phyloP scores from a whole-genome alignment of 73 alveolate genomes.

The Uronychia binucleata region DNA sequence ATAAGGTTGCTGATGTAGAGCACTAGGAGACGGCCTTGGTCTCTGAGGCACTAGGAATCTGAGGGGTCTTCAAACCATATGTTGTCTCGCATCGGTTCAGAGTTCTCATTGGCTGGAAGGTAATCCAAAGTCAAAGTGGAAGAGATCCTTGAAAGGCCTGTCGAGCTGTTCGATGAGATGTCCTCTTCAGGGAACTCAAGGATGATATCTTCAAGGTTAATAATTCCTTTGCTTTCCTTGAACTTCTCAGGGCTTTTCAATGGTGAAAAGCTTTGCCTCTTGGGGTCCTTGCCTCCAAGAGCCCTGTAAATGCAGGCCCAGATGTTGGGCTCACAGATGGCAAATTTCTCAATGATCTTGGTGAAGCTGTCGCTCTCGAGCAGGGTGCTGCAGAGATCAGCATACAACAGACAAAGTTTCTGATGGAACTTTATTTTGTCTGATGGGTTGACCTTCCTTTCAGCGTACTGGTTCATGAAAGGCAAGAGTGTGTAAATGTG shows the following conservation, averaged over 20 bases:
- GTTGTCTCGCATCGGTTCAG: too few species aligned
- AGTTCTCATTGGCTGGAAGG: too few species aligned
- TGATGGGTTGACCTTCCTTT: neutral
- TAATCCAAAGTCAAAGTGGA: neutral
- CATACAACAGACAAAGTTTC: neutral
- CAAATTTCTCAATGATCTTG: neutral
- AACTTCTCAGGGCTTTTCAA: neutral
- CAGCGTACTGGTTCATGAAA: conserved; percentile 47
- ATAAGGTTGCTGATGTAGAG: neutral
- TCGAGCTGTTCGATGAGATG: neutral
- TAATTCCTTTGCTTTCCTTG: too few species aligned
- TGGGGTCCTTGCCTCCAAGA: neutral
- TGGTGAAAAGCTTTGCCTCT: neutral
- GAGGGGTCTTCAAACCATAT: too few species aligned
- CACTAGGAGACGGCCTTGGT: neutral
- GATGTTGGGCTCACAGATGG: conserved; percentile 16
- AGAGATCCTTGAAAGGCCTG: neutral
- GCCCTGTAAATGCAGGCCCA: conserved; percentile 47
- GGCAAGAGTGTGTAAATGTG: conserved; percentile 18
- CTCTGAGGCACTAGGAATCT: too few species aligned
- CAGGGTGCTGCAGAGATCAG: neutral
- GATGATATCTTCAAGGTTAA: neutral
- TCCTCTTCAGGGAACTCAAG: neutral
- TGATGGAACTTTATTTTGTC: conserved; percentile 3
- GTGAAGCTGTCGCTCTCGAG: neutral